Evolutionary conservation across 2,329 filamentous ascomycete species (phyloP), one percentile per base, ranked within the genome.

Genomic region (Stachybotrys echinatus): DNA sequence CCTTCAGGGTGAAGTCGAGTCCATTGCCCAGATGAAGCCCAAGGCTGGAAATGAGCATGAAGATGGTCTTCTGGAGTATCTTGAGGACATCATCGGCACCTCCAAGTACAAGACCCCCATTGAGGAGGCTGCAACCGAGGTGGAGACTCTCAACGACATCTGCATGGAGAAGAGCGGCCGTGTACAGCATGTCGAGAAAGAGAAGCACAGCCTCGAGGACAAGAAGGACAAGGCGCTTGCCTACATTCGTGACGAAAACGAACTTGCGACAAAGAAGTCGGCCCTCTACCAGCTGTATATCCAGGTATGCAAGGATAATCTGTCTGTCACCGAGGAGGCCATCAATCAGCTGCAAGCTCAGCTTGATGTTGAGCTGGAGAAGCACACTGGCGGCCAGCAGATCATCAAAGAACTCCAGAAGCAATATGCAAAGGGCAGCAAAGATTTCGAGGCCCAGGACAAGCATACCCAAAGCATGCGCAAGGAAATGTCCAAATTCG

Each of bases 101-200:
- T 97, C 94, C 6, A 96, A 96, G 66, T 99, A 99, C 74, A 99
- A 99, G 72, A 82, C 88, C 0, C 92, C 94, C 0, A 99, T 99
- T 55, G 94, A 99, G 59, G 94, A 99, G 71, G 86, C 92, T 1
- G 92, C 91, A 1, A 74, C 86, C 2, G 89, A 97, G 67, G 89
- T 96, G 0, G 94, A 99, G 69, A 85, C 84, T 1, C 79, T 97
- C 49, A 99, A 99, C 64, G 94, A 99, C 61, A 83, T 95, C 3
- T 99, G 94, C 64, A 78, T 90, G 60, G 94, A 99, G 68, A 99
- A 99, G 75, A 96, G 88, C 58, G 88, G 85, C 34, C 88, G 95
- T 54, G 94, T 99, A 1, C 91, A 97, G 69, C 92, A 96, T 61
- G 94, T 99, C 1, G 94, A 99, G 67, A 99, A 96, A 68, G 94